Evolutionary conservation across 345 rosid species (phyloP), one percentile per base, ranked within the genome.

Genomic region (Eucalyptus microcorys): DNA sequence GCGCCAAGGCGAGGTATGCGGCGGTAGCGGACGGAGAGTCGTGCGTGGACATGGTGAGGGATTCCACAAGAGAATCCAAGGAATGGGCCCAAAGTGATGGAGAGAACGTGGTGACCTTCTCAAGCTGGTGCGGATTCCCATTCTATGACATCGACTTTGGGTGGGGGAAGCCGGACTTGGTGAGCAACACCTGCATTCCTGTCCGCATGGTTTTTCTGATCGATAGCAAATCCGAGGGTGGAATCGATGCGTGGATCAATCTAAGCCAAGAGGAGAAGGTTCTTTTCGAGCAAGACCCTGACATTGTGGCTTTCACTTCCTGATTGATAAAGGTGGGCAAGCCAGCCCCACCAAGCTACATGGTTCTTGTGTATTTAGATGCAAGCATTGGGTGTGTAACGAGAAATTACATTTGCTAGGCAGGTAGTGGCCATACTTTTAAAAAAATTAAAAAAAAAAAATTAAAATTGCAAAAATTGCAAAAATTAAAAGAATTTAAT

Each of bases 101-200:
- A 45, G 49, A 49, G 5, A 89, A 93, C 32, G 43, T 92, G 21
- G 91, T 90, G 43, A 13, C 90, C 15, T 90, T 89, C 80, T 90
- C 90, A 17, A 92, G 95, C 87, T 91, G 92, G 89, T 91, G 93
- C 55, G 90, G 88, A 22, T 92, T 93, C 13, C 92, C 93, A 5
- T 52, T 90, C 80, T 93, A 94, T 27, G 95, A 89, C 64, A 92
- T 90, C 6, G 93, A 95, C 87, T 95, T 93, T 26, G 95, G 96
- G 8, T 95, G 96, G 96, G 94, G 95, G 80, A 91, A 88, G 55
- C 95, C 96, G 27, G 89, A 53, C 55, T 91, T 93, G 95, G 92
- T 93, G 34, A 90, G 93, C 9, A 92, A 90, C 55, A 89, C 87
- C 71, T 90, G 83, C 37, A 89, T 89, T 80, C 91, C 47, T 14